These are phyloP conservation scores for Astrothelium subdiscretum DNA, from an alignment of 495 filamentous ascomycete species.

Conservation along the genomic window DNA sequence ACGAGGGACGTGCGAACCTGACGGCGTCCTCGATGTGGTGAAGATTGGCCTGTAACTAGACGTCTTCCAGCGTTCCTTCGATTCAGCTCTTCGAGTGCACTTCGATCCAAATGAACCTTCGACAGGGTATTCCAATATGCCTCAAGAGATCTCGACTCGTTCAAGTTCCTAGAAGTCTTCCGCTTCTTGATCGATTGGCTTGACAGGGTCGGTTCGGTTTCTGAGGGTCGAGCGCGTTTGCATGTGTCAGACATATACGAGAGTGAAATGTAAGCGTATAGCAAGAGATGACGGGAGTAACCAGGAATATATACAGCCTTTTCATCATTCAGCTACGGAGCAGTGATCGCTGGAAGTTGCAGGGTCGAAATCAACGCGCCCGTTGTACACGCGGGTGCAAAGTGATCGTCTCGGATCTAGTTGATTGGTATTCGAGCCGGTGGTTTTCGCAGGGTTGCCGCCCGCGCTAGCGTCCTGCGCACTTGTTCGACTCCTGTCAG, in stretches of 20 bases:
- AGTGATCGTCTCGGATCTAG: too few relatives aligned
- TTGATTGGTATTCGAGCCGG: too few relatives aligned
- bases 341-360: not conserved
- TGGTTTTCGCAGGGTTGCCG: too few relatives aligned
- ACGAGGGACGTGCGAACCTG: not conserved
- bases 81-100: constrained; percentile 4
- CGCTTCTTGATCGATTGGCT: not conserved
- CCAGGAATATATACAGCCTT: not conserved
- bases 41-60: too few relatives aligned
- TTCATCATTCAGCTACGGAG: too few relatives aligned
- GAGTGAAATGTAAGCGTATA: not conserved
- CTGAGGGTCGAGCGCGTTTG: not conserved
- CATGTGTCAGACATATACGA: not conserved
- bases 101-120: not conserved
- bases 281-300: not conserved
- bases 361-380: not conserved
- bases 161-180: not conserved
- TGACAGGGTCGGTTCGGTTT: not conserved
- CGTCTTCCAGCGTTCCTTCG: constrained; percentile 4
- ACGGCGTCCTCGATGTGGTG: not conserved
- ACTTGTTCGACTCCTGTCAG: too few relatives aligned
- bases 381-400: too few relatives aligned
- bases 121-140: constrained; percentile 7
- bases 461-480: too few relatives aligned
- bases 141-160: not conserved